Evolutionary conservation across 345 rosid species (phyloP), one percentile per base, ranked within the genome.

Genomic region (Physaria fendleri): DNA sequence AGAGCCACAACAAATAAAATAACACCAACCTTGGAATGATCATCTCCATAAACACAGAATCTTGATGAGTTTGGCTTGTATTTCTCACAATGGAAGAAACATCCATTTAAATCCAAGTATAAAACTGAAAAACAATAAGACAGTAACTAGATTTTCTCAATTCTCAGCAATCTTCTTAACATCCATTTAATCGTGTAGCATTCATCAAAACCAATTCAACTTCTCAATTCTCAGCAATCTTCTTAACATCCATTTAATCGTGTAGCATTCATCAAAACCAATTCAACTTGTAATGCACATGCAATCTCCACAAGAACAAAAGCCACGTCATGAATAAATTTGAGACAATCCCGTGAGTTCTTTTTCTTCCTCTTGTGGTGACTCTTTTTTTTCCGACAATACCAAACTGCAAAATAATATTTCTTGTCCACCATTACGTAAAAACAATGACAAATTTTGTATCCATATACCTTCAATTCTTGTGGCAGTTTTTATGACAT

Each of bases 1-100:
- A n/a, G n/a, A n/a, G n/a, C n/a, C n/a, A n/a, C n/a, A n/a, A n/a
- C n/a, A n/a, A n/a, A n/a, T n/a, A n/a, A n/a, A n/a, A n/a, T n/a
- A n/a, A n/a, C n/a, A n/a, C n/a, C n/a, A n/a, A n/a, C n/a, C n/a
- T n/a, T n/a, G n/a, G n/a, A n/a, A n/a, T n/a, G n/a, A n/a, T n/a
- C n/a, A n/a, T n/a, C n/a, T 85, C 96, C 85, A 84, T 82, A 51
- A 88, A 76, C 81, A 88, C 76, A 56, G 83, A 82, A 37, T 67
- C 65, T 54, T 61, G 78, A 62, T 83, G 90, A 55, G 59, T 65
- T 61, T 54, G 76, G 42, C 22, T 64, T 54, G 47, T 64, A 65
- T 18, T 64, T 69, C 70, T 72, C 59, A 74, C 82, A n/a, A 50
- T 58, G 30, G 77, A 74, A 71, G 77, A 58, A 71, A 55, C 76